Conservation (phyloP, 2,329 filamentous ascomycete species). For the Venturia nashicola region DNA sequence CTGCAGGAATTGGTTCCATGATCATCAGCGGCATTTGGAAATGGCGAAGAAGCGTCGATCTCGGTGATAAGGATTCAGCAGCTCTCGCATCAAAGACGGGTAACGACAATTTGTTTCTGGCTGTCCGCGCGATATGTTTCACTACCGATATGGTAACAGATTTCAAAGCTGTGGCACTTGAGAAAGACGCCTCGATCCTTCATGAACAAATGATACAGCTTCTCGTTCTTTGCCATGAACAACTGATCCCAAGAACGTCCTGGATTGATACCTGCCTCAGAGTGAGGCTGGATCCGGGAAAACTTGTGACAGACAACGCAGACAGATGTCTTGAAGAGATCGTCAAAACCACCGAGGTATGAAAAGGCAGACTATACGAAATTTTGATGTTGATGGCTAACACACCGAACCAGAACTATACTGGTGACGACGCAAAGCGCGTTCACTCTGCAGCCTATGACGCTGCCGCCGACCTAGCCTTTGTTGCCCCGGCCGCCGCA, state of each 20-base stretch:
- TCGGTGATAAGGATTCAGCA: conserved; percentile 66
- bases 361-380: conserved; percentile 16
- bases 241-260: conserved; percentile 62
- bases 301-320: conserved; percentile 54
- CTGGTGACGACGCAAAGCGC: conserved; percentile 1
- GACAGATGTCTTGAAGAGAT: conserved; percentile 59
- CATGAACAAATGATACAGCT: conserved; percentile 64
- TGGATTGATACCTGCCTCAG: conserved; percentile 87
- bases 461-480: conserved; percentile 81
- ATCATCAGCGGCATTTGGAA: conserved; percentile 67
- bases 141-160: conserved; percentile 16
- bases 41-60: conserved; percentile 57
- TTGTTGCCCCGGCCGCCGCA: conserved; percentile 77
- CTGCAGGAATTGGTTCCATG: conserved; percentile 46
- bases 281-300: conserved; percentile 70
- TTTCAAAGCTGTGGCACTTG: background rate
- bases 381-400: background rate
- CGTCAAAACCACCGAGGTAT: conserved; percentile 42
- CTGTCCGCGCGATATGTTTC: conserved; percentile 52
- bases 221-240: conserved; percentile 63
- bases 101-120: conserved; percentile 48
- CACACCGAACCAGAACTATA: background rate
- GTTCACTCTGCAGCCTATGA: conserved; percentile 64
- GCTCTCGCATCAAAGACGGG: conserved; percentile 53
- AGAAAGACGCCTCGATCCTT: conserved; percentile 34